Base-by-base conservation (phyloP, 768 basidiomycete genomes). In the Boletellus ananas region DNA sequence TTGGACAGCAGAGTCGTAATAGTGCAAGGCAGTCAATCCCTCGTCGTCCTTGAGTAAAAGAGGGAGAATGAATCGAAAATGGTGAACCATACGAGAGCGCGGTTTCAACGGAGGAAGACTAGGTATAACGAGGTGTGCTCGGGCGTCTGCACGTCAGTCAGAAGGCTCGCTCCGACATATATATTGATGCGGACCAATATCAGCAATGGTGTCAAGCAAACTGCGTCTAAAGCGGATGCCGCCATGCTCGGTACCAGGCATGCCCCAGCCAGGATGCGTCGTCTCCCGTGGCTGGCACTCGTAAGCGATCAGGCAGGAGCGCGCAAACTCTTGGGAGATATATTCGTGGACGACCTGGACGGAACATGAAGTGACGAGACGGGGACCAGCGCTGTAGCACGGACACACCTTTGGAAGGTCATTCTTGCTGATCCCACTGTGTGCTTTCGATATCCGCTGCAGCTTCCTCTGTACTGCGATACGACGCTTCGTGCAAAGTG, bases 1-100 rank as follows among this genome's bases (percentile, higher is more conserved):
- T 62, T 90, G 87, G 43, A 90, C 77, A 1, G 80, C 84, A 42
- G 85, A 81, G 59, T 90, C 88, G 59, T 87, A 90, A 58, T 84
- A 84, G 64, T 89, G 85, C 48, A 90, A 64, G 0, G 80, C 73
- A 13, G 87, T 79, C 41, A 87, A 66, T n/a, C 82, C 82, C 39
- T 83, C 77, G 25, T 81, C 80, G 52, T 86, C 81, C 49, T 65
- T 69, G 66, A 73, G 49, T 74, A 81, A 49, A 2, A 91, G 73
- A 0, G 87, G 87, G 3, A 79, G 67, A 33, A 91, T 77, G 68
- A 85, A 88, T 37, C 88, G 83, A 61, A 90, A 87, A 63, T 90
- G 87, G 64, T 87, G 82, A 42, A 85, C 72, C 84, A 90, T 84
- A 55, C 87, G 83, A 4, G 76, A 75, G 63, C 87, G 83, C 3